Evolutionary conservation across 2,329 filamentous ascomycete species (phyloP), one percentile per base, ranked within the genome.

Genomic region (Pseudogymnoascus sp.): DNA sequence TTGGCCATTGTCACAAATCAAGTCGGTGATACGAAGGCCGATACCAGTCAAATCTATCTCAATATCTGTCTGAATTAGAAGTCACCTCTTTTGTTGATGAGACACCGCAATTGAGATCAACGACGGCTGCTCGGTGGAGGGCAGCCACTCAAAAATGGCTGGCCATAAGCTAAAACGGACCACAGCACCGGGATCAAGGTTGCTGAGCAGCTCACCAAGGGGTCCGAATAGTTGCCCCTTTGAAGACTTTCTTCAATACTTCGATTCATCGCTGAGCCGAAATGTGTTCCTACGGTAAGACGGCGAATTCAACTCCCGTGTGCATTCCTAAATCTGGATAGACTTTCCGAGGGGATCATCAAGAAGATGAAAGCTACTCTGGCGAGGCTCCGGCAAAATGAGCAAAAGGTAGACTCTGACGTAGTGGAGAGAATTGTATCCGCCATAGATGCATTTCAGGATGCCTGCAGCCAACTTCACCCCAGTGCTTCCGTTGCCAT

Each of bases 271-370:
- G 4, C 21, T 56, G 50, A 14, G 16, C 16, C 29, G 50, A 56
- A 56, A 56, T 56, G 50, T 31, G 50, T 56, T 56, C 33, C 29
- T 33, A 33, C 50, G 50, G 50, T 56, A 56, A 56, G 50, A 31
- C 26, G 6, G 50, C 29, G 50, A 56, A 21, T 33, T 14, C 16
- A 56, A 21, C 26, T 19, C 19, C 29, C 10, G 33, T 4, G 29
- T 56, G 29, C 50, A 7, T 21, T 19, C 50, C 50, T 56, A 13
- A 56, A 31, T 8, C 7, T 19, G 29, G 14, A 29, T 35, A 56
- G 50, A 21, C 50, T 56, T 35, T 33, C 29, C 11, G 50, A 33
- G 50, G 4, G 50, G 5, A 56, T 19, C 29, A 56, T 33, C 50
- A 33, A 56, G 29, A 56, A 35, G 50, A 56, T 56, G 29, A 56